A percentile compares a stretch with the other conserved stretches of the same genome.
Conservation (phyloP, 305 asterid genomes). For the Fraxinus albicans region DNA sequence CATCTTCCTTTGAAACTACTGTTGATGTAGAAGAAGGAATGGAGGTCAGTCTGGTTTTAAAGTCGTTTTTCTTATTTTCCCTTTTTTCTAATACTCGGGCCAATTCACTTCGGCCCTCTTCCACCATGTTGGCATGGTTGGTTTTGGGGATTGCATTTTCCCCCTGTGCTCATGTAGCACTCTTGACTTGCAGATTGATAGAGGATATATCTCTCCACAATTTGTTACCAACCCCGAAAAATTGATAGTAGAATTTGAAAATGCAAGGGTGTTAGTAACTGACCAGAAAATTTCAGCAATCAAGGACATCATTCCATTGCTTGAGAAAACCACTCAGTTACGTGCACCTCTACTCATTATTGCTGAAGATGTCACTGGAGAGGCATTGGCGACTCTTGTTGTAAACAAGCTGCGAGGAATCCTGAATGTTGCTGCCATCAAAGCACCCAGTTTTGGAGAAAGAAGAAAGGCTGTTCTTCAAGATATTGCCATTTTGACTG, state of each 20-base stretch:
- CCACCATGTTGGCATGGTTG: not conserved
- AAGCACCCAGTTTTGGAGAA: slow-evolving; percentile 94
- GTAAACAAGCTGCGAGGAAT: slow-evolving; percentile 85
- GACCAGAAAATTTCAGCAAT: slow-evolving; percentile 92
- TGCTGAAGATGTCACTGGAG: slow-evolving; percentile 87
- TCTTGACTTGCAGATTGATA: slow-evolving; percentile 62
- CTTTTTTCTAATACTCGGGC: not conserved
- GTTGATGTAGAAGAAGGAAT: slow-evolving; percentile 99
- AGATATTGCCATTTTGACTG: slow-evolving; percentile 86
- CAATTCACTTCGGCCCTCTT: not conserved
- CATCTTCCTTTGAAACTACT: slow-evolving; percentile 96
- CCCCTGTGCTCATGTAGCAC: not conserved
- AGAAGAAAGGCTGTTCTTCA: slow-evolving; percentile 88
- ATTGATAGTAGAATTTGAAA: slow-evolving; percentile 83
- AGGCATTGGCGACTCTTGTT: slow-evolving; percentile 89
- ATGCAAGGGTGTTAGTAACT: slow-evolving; percentile 78
- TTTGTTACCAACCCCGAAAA: slow-evolving; percentile 94
- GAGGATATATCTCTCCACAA: slow-evolving; percentile 96
- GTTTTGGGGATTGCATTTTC: not conserved
- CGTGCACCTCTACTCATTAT: slow-evolving; percentile 80
- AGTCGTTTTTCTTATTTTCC: not conserved
- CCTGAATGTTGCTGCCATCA: slow-evolving; percentile 81
- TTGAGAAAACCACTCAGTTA: slow-evolving; percentile 88
- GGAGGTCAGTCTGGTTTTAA: slow-evolving; percentile 60
- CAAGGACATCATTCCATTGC: slow-evolving; percentile 90